Conservation (phyloP, 2,329 filamentous ascomycete genomes). For the Nemania diffusa region DNA sequence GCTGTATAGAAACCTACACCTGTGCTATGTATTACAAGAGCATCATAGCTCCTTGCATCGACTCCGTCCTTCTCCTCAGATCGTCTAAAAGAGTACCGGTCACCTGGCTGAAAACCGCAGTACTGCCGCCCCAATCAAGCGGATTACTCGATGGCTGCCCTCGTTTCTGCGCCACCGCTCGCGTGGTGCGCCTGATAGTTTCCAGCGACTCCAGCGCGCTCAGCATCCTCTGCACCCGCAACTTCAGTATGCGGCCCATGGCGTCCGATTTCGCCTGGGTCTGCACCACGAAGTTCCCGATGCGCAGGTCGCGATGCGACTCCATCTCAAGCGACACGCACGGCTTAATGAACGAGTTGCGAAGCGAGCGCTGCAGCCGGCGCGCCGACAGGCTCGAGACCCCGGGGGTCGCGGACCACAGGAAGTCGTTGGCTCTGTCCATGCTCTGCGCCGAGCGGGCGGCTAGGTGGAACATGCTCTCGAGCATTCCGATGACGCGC, state of each 20-base stretch:
- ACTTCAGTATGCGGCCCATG: constrained; percentile 25
- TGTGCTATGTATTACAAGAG: constrained; percentile 14
- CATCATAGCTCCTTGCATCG: constrained; percentile 33
- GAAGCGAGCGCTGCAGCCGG: constrained; percentile 34
- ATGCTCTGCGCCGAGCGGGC: constrained; percentile 27
- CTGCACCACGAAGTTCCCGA: constrained; percentile 24
- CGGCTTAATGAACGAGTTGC: constrained; percentile 17
- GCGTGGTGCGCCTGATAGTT: neutral
- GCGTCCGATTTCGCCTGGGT: constrained; percentile 28
- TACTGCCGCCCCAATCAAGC: constrained; percentile 25
- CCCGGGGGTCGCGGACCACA: constrained; percentile 10
- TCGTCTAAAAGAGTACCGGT: constrained; percentile 29
- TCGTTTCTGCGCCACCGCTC: neutral
- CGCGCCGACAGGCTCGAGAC: constrained; percentile 19
- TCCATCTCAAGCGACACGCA: constrained; percentile 30
- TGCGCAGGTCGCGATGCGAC: constrained; percentile 16
- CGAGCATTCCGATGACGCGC: constrained; percentile 33
- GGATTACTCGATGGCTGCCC: constrained; percentile 19
- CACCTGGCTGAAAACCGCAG: neutral
- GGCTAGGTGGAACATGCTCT: constrained; percentile 34
- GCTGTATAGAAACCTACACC: neutral
- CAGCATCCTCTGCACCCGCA: constrained; percentile 32
- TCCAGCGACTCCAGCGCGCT: constrained; percentile 18
- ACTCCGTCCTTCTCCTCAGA: constrained; percentile 32
- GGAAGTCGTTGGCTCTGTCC: constrained; percentile 15